phyloP scores from a whole-genome alignment of 495 filamentous ascomycete genomes.

The Lasiosphaeria miniovina region DNA sequence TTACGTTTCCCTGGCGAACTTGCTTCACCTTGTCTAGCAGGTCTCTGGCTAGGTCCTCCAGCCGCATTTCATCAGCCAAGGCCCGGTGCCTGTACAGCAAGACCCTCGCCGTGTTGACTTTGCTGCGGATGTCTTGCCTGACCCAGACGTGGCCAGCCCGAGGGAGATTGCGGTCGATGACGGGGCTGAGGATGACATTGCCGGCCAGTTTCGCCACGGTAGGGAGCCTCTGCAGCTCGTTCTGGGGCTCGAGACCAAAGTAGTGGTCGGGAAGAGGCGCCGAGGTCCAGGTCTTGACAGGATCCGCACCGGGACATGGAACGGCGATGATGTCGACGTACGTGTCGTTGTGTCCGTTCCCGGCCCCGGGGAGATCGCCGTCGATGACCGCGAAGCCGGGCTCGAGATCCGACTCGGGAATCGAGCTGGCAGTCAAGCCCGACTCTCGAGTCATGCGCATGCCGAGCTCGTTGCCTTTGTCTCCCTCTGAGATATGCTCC shows the following conservation, averaged over 20 bases:
- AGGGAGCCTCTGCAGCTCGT: conserved; percentile 19
- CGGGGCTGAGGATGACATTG: conserved; percentile 28
- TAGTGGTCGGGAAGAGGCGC: conserved; percentile 35
- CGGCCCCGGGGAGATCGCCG: conserved; percentile 40
- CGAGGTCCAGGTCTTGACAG: conserved; percentile 42
- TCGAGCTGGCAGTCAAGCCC: neutral
- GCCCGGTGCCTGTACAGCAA: conserved; percentile 56
- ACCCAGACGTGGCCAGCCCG: conserved; percentile 37
- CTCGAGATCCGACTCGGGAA: conserved; percentile 7
- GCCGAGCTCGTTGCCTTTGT: neutral
- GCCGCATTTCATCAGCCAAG: conserved; percentile 42
- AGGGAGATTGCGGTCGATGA: conserved; percentile 28
- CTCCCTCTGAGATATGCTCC: no score
- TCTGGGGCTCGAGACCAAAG: conserved; percentile 23
- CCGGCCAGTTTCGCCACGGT: conserved; percentile 29
- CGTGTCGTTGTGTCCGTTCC: conserved; percentile 39
- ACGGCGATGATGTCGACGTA: conserved; percentile 47
- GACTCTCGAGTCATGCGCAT: neutral
- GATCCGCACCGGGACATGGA: conserved; percentile 45
- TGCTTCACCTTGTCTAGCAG: conserved; percentile 46
- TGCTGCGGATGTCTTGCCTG: conserved; percentile 37
- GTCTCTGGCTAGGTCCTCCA: conserved; percentile 49
- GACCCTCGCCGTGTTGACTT: conserved; percentile 46
- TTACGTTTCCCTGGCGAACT: conserved; percentile 34
- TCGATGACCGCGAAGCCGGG: conserved; percentile 41